Evolutionary conservation across 345 rosid genomes (phyloP), one percentile per base, ranked within the genome.

Genomic region (Brassica incana): DNA sequence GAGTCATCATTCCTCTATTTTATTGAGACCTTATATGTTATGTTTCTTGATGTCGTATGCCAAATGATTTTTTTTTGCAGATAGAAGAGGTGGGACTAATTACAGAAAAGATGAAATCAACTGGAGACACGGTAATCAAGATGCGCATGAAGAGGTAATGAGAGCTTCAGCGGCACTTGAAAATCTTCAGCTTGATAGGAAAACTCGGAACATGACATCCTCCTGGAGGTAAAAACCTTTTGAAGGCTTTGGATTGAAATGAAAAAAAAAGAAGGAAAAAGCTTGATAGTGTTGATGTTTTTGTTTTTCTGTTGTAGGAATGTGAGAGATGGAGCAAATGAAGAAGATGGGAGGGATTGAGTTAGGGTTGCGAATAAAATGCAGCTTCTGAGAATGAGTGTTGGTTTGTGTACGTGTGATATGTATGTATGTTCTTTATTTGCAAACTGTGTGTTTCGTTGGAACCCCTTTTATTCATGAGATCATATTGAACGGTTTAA

Each of bases 181-280:
- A 80, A 93, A 88, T 85, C 98, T 95, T 79, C 96, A 93, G 80
- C 85, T 95, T 76, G 97, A 93, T 85, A 85, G 99, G 83, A 95
- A 95, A 84, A 91, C 99, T 58, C 80, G 91, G 67, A 95, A 93
- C 83, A 81, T 95, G 77, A 91, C 95, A 10, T 71, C 97, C 20
- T 93, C 99, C 5, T 91, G 98, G 99, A 89, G 98, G 99, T 93
- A 67, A 66, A 90, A 82, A 36, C 43, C 72, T 7, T 35, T 18
- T 70, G 72, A 29, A 59, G 27, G 4, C 35, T 65, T 20, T 54
- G n/a, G 18, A 33, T 56, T 27, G 36, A 62, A 29, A 29, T 29
- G 9, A 2, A 38, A 52, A 52, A 6, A 65, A 32, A 29, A 15
- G 18, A 2, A 18, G 58, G 8, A 52, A 14, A 52, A 52, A 5